phyloP scores from a whole-genome alignment of 2,329 filamentous ascomycete species.

The Fusarium humuli region DNA sequence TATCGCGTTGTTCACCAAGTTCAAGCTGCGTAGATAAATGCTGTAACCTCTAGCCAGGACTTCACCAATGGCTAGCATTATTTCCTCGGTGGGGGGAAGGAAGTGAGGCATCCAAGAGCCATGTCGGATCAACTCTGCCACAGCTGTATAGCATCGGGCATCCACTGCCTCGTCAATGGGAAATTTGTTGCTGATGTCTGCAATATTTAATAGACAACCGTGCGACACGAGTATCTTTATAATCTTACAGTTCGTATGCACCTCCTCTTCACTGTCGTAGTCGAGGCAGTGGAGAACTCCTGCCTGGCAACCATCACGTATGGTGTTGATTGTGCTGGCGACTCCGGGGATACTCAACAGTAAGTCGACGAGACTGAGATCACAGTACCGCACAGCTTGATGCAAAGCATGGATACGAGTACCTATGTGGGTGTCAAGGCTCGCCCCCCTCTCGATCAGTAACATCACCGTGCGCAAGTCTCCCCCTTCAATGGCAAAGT shows the following conservation, averaged over 20 bases:
- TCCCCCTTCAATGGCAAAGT: slow-evolving; percentile 13
- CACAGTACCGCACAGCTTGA: neutral
- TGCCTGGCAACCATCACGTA: neutral
- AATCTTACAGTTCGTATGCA: neutral
- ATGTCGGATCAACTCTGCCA: neutral
- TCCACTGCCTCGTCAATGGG: neutral
- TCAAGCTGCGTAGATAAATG: rapidly evolving
- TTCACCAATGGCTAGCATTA: neutral
- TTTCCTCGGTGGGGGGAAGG: neutral
- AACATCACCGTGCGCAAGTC: neutral
- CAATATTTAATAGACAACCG: neutral
- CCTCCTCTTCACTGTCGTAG: rapidly evolving
- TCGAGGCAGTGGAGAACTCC: slow-evolving; percentile 4
- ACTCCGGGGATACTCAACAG: neutral
- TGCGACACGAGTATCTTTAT: neutral
- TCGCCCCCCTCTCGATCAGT: neutral
- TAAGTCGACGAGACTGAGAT: neutral
- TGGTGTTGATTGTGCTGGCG: neutral
- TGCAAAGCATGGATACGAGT: slow-evolving; percentile 9
- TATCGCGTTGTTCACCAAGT: too few species aligned
- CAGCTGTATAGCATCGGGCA: neutral
- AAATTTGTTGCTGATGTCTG: neutral
- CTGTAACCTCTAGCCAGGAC: neutral
- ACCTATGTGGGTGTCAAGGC: slow-evolving; percentile 3
- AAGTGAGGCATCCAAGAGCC: neutral